Conservation (phyloP, 768 basidiomycete species). For the Lanmaoa rubissima region DNA sequence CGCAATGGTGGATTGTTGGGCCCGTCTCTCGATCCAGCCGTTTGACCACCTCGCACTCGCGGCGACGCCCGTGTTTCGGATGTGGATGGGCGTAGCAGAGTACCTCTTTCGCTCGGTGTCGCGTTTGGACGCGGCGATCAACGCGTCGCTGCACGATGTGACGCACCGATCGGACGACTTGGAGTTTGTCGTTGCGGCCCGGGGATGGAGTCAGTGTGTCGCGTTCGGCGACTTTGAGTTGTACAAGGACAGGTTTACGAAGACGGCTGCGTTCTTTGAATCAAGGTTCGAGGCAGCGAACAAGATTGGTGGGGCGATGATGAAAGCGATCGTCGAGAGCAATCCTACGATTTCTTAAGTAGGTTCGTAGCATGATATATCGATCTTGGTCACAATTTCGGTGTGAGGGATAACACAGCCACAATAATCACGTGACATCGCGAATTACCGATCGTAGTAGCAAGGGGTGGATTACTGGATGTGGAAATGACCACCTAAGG, state of each 20-base stretch:
- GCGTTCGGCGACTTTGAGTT: slow-evolving; percentile 89
- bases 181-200: slow-evolving; percentile 90
- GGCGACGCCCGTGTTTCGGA: slow-evolving; percentile 92
- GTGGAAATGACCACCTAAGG: no score
- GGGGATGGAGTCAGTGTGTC: slow-evolving; percentile 96
- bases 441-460: no score
- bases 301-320: slow-evolving; percentile 83
- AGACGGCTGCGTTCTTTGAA: slow-evolving; percentile 82
- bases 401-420: no score
- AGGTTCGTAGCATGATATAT: no score
- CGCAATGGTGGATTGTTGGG: slow-evolving; percentile 99
- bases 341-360: not conserved
- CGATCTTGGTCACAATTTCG: not conserved
- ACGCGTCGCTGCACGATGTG: slow-evolving; percentile 71
- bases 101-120: slow-evolving; percentile 78
- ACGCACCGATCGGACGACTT: slow-evolving; percentile 86
- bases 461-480: no score
- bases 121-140: slow-evolving; percentile 66
- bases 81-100: slow-evolving; percentile 97
- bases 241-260: slow-evolving; percentile 76
- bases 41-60: slow-evolving; percentile 90
- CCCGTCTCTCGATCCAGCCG: slow-evolving; percentile 79
- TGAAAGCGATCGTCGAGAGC: slow-evolving; percentile 77
- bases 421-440: not conserved
- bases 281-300: slow-evolving; percentile 84